Conservation (phyloP, 352 stramenopile genomes). For the Globisporangium spiculum region DNA sequence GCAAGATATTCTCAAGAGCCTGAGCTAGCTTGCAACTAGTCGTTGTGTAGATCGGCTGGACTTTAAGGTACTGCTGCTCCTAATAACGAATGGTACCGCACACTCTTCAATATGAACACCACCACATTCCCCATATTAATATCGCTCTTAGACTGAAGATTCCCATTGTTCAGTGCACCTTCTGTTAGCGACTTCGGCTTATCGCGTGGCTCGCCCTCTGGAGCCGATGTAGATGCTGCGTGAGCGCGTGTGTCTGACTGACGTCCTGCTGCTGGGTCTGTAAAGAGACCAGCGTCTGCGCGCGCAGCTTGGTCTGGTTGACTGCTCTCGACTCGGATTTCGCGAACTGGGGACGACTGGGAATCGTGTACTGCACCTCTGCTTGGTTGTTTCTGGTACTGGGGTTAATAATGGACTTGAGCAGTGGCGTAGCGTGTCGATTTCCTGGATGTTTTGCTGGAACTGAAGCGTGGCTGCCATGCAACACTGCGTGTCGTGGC, state of each 20-base stretch:
- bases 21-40: conserved; percentile 15
- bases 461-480: not conserved
- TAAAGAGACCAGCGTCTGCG: conserved; percentile 19
- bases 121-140: not conserved
- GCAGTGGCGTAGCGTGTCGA: not conserved
- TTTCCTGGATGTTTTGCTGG: not conserved
- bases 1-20: conserved; percentile 16
- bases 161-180: conserved; percentile 20
- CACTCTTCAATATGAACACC: conserved; percentile 13
- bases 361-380: not conserved
- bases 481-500: not conserved
- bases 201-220: conserved; percentile 15
- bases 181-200: conserved; percentile 24
- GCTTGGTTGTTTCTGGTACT: conserved; percentile 9
- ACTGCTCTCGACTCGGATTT: not conserved
- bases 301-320: conserved; percentile 25
- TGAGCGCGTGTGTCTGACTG: conserved; percentile 14
- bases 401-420: not conserved
- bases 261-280: conserved; percentile 16
- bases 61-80: conserved; percentile 1
- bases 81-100: not conserved
- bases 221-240: conserved; percentile 29
- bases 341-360: not conserved
- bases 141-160: not conserved
- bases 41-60: conserved; percentile 12